These are phyloP conservation scores for Salix suchowensis DNA, from an alignment of 345 rosid genomes.

Conservation along the genomic window DNA sequence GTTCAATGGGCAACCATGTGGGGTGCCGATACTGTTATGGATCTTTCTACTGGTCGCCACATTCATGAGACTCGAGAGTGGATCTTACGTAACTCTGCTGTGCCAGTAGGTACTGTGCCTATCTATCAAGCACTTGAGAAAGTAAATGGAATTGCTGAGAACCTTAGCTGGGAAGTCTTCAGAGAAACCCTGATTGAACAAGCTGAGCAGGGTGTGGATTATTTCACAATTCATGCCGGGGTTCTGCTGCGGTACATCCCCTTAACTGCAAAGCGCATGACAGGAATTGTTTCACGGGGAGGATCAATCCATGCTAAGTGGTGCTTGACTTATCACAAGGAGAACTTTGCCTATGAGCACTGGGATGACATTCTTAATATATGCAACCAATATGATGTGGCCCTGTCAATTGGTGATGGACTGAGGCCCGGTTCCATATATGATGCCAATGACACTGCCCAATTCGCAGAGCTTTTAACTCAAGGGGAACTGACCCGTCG, in stretches of 20 bases:
- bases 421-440: conserved; percentile 94
- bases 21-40: conserved; percentile 99
- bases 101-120: conserved; percentile 96
- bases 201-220: conserved; percentile 98
- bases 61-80: conserved; percentile 98
- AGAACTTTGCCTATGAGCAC: conserved; percentile 95
- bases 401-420: conserved; percentile 94
- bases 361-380: conserved; percentile 99
- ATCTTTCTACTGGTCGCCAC: conserved; percentile 95
- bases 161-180: conserved; percentile 91
- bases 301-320: conserved; percentile 99
- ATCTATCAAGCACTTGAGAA: conserved; percentile 98
- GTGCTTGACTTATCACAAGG: conserved; percentile 94
- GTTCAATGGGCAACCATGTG: conserved; percentile 99
- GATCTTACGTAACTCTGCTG: conserved; percentile 91
- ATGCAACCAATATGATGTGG: conserved; percentile 92
- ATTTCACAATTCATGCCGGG: conserved; percentile 96
- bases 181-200: conserved; percentile 90
- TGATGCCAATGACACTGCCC: conserved; percentile 98
- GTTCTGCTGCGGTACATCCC: conserved; percentile 89
- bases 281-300: conserved; percentile 94
- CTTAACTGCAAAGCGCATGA: conserved; percentile 90
- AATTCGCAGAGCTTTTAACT: conserved; percentile 96
- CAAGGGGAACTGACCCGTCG: conserved; percentile 97
- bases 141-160: conserved; percentile 85